Base-by-base conservation (phyloP, 2,329 filamentous ascomycete species). In the Cercospora sp. region DNA sequence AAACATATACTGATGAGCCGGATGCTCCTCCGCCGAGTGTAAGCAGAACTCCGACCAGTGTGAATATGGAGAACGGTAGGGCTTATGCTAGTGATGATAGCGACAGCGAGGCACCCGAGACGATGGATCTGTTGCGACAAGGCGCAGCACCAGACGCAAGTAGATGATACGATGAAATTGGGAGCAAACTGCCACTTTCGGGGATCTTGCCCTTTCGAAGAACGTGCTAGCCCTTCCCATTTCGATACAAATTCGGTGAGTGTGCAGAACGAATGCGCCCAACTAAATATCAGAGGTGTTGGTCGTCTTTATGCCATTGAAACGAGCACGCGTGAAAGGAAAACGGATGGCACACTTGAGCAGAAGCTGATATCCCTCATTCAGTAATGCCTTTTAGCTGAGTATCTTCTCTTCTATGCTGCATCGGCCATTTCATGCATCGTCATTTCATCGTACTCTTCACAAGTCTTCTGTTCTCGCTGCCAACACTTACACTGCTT, bases 1-100 rank as follows among this genome's bases (percentile, higher is more conserved):
- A 71, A 16, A 69, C 58, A 0, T 77, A 72, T 68, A 68, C 64
- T 39, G 76, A 78, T 67, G 76, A 77, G 69, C 75, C 75, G 28
- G 75, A 76, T 70, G 75, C 75, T 57, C 75, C 76, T 26, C 68
- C 69, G 62, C 69, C 69, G 13, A 71, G 69, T 67, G 69, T 65
- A 61, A 55, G 63, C 63, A 60, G 36, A 55, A 20, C 42, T 55
- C 48, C 26, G 10, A 31, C 16, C 30, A 20, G 28, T 26, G 23
- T 28, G 30, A 13, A 9, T 53, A 8, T 26, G 30, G 48, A 45
- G 39, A n/a, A 16, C 42, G 48, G 31, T 20, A 12, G 23, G 45
- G 23, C 61, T 57, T 26, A 64, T 64, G 61, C 36, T 64, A 33
- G 53, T 33, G 61, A 66, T 48, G 64, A 62, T 63, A 36, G 18